phyloP scores from a whole-genome alignment of 306 rosid genomes.

The Ochetophila trinervis region DNA sequence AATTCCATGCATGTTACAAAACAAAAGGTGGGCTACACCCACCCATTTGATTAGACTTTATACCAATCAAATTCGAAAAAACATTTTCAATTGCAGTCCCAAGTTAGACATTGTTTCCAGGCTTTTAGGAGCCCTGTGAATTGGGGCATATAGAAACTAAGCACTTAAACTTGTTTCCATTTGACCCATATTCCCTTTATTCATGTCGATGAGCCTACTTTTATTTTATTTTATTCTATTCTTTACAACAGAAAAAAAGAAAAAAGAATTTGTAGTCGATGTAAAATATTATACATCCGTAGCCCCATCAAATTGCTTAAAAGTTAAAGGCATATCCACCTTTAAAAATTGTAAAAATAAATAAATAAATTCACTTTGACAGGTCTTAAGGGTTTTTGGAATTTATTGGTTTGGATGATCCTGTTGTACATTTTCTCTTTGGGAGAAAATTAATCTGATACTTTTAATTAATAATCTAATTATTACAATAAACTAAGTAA shows the following conservation, averaged over 20 bases:
- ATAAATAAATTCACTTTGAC: neutral
- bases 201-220: neutral
- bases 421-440: neutral
- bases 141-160: slow-evolving; percentile 5
- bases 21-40: no score
- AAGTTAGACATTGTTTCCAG: neutral
- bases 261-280: no score
- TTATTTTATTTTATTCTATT: neutral
- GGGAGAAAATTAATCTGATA: no score
- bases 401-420: neutral
- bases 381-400: neutral
- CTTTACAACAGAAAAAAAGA: no score
- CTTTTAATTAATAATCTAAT: neutral
- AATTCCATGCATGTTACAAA: no score
- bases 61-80: no score
- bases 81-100: no score
- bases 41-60: no score
- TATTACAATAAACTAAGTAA: neutral
- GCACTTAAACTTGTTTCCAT: slow-evolving; percentile 2
- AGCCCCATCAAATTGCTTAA: neutral
- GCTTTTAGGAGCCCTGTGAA: slow-evolving; percentile 10
- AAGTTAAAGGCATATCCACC: slow-evolving; percentile 1
- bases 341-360: neutral
- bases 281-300: no score
- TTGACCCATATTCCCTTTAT: neutral